Evolutionary conservation across 2,329 filamentous ascomycete genomes (phyloP).

Genomic region (Aspergillus felis): DNA sequence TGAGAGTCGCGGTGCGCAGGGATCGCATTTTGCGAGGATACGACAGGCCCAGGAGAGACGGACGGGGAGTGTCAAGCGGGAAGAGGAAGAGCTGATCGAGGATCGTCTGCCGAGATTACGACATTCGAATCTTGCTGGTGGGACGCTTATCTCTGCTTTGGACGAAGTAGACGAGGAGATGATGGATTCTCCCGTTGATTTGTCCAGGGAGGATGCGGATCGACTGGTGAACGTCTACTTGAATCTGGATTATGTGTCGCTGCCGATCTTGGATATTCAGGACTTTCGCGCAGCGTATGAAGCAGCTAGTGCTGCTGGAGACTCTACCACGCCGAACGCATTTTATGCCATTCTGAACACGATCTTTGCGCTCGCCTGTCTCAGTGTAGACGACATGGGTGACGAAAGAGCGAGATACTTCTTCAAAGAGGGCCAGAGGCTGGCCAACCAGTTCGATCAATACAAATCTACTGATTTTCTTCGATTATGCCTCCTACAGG

Average conservation of each 20-base stretch:
- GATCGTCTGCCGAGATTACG: neutral
- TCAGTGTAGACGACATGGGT: constrained; percentile 7
- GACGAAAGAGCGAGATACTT: constrained; percentile 10
- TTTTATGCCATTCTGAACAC: constrained; percentile 18
- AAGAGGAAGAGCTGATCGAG: constrained; percentile 5
- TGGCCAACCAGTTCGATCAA: constrained; percentile 12
- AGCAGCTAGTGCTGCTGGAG: constrained; percentile 2
- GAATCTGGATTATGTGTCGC: constrained; percentile 22
- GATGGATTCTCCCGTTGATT: constrained; percentile 1
- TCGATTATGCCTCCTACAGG: constrained; percentile 19
- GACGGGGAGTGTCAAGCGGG: constrained; percentile 7
- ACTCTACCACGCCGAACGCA: constrained; percentile 4
- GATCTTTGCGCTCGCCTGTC: constrained; percentile 16
- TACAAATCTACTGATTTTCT: constrained; percentile 9
- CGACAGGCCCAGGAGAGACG: constrained; percentile 4
- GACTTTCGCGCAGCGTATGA: constrained; percentile 16
- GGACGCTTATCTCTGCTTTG: neutral
- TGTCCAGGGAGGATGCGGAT: constrained; percentile 15
- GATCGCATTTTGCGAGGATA: constrained; percentile 2
- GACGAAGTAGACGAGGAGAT: neutral
- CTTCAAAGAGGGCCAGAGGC: constrained; percentile 15
- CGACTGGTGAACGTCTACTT: constrained; percentile 17
- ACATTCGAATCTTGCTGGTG: neutral
- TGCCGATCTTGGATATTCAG: constrained; percentile 20
- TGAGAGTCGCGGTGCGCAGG: neutral